Evolutionary conservation across 768 basidiomycete genomes (phyloP).

Genomic region (Lactifluus rugatus): DNA sequence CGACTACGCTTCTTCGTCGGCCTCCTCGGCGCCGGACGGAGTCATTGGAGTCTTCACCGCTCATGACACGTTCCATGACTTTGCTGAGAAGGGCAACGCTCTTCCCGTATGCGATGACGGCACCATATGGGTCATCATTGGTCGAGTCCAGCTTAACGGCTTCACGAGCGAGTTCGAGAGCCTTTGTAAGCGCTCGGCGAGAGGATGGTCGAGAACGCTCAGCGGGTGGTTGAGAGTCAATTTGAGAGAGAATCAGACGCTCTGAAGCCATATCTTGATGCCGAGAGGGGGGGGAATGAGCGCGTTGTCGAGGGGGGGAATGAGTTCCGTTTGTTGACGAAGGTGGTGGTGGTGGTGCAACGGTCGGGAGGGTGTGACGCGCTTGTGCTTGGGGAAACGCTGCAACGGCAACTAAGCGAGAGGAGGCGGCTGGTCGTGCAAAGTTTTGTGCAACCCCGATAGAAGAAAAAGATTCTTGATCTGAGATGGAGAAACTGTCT

Average conservation of each 20-base stretch:
- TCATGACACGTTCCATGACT: conserved; percentile 85
- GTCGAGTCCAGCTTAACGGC: conserved; percentile 83
- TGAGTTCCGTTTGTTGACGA: conserved; percentile 45
- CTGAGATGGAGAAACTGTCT: conserved; percentile 14
- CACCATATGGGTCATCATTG: conserved; percentile 81
- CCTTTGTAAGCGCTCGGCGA: conserved; percentile 74
- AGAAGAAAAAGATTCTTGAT: conserved; percentile 21
- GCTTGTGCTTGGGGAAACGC: conserved; percentile 48
- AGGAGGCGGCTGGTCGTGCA: conserved; percentile 33
- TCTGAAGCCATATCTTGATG: conserved; percentile 36
- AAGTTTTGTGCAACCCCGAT: conserved; percentile 21
- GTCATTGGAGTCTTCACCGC: conserved; percentile 75
- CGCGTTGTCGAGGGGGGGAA: conserved; percentile 42
- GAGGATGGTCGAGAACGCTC: conserved; percentile 64
- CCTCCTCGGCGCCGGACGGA: conserved; percentile 44
- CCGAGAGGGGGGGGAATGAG: conserved; percentile 19
- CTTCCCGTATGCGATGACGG: conserved; percentile 80
- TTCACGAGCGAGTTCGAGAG: conserved; percentile 80
- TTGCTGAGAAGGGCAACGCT: conserved; percentile 81
- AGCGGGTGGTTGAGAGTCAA: conserved; percentile 33
- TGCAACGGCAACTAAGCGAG: conserved; percentile 48
- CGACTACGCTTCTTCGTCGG: conserved; percentile 71
- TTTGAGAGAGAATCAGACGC: conserved; percentile 35
- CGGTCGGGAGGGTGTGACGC: conserved; percentile 26
- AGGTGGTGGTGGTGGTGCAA: conserved; percentile 26